Conservation (phyloP, 768 basidiomycete genomes). For the Mycena chlorophos region DNA sequence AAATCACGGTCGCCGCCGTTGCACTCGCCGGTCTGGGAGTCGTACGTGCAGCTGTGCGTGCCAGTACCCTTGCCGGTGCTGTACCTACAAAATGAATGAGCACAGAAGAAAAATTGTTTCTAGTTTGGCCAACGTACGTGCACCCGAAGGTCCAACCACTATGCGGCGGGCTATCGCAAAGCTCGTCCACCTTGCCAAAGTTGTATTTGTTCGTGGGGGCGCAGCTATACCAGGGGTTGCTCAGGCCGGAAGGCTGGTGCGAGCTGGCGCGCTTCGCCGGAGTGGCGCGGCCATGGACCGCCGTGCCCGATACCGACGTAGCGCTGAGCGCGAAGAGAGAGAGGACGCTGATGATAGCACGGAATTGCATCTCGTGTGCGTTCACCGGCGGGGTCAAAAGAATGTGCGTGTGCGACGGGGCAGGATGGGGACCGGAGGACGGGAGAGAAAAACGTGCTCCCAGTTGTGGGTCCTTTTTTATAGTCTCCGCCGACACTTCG, state of each 20-base stretch:
- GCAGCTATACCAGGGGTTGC: slow-evolving; percentile 6
- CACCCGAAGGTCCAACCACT: slow-evolving; percentile 9
- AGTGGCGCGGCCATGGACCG: not conserved
- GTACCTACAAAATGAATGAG: not conserved
- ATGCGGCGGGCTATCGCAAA: slow-evolving; percentile 13
- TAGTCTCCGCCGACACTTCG: slow-evolving; percentile 3
- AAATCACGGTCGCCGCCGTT: not conserved
- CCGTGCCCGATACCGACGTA: slow-evolving; percentile 1
- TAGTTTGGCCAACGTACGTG: slow-evolving; percentile 10
- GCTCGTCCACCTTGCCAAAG: slow-evolving; percentile 9
- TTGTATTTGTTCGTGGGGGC: not conserved
- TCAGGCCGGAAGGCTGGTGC: slow-evolving; percentile 5
- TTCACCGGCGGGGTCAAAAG: slow-evolving; percentile 6
- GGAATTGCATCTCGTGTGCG: slow-evolving; percentile 8
- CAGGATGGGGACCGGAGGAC: not conserved
- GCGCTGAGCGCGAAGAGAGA: slow-evolving; percentile 3
- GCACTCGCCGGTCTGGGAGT: slow-evolving; percentile 3
- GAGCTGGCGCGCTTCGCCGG: not conserved
- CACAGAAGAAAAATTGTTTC: not conserved
- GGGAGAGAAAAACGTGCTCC: not conserved
- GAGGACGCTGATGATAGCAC: slow-evolving; percentile 7
- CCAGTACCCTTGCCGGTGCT: slow-evolving; percentile 13
- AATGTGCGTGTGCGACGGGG: slow-evolving; percentile 4
- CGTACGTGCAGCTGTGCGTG: slow-evolving; percentile 16
- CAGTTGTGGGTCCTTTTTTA: slow-evolving; percentile 1